Evolutionary conservation across 1,284 basidiomycete genomes (phyloP).

Genomic region (Laetiporus sulphureus): DNA sequence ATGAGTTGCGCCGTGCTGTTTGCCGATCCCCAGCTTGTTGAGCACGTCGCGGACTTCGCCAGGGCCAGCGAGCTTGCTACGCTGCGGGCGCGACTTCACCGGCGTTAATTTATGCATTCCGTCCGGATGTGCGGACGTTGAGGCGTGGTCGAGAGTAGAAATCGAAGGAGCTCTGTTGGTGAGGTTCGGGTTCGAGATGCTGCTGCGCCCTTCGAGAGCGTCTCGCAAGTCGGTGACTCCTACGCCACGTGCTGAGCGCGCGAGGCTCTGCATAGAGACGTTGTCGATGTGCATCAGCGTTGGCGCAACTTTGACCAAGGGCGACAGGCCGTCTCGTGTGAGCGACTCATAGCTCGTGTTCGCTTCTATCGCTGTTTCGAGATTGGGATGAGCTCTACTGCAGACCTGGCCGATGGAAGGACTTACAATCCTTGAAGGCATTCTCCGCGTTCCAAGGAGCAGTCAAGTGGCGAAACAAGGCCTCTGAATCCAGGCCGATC

Average conservation of each 20-base stretch:
- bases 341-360: constrained; percentile 51
- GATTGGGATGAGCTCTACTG: not conserved
- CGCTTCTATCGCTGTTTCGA: constrained; percentile 48
- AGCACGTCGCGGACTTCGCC: constrained; percentile 76
- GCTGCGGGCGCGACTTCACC: constrained; percentile 48
- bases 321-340: constrained; percentile 59
- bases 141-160: constrained; percentile 66
- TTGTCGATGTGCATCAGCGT: constrained; percentile 87
- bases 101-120: constrained; percentile 31
- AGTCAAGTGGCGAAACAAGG: constrained; percentile 47
- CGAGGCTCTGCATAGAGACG: constrained; percentile 73
- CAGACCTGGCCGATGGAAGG: not conserved
- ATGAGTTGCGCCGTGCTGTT: constrained; percentile 49
- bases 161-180: constrained; percentile 51
- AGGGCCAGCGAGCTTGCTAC: constrained; percentile 41
- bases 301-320: constrained; percentile 72
- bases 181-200: constrained; percentile 70
- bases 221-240: constrained; percentile 84
- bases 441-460: constrained; percentile 66
- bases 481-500: constrained; percentile 54
- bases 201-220: constrained; percentile 76
- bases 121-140: constrained; percentile 42
- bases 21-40: constrained; percentile 71
- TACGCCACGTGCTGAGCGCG: constrained; percentile 66
- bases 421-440: constrained; percentile 74